These are phyloP conservation scores for Aspergillus puulaauensis DNA, from an alignment of 2,329 filamentous ascomycete species.

Conservation along the genomic window DNA sequence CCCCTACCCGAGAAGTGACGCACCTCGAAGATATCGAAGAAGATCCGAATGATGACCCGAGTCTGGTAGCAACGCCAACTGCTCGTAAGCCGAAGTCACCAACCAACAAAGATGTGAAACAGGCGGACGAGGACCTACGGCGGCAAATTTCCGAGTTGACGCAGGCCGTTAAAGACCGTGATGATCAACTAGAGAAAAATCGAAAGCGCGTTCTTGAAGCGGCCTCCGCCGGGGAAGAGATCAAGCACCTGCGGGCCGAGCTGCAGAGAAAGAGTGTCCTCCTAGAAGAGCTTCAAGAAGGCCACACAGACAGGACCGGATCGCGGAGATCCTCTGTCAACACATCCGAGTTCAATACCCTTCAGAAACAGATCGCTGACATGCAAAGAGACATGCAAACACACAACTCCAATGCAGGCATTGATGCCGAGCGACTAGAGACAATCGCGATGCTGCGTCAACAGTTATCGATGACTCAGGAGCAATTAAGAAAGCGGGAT, in stretches of 20 bases:
- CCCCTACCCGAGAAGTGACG: conserved; percentile 29
- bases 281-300: conserved; percentile 28
- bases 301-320: conserved; percentile 21
- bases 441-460: conserved; percentile 33
- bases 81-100: conserved; percentile 22
- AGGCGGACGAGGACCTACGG: conserved; percentile 25
- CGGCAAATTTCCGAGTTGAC: conserved; percentile 33
- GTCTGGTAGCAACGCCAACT: conserved; percentile 26
- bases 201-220: conserved; percentile 34
- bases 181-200: conserved; percentile 35
- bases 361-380: conserved; percentile 32
- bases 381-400: conserved; percentile 33
- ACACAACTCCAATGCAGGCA: conserved; percentile 19
- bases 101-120: conserved; percentile 16
- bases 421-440: conserved; percentile 31
- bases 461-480: conserved; percentile 31
- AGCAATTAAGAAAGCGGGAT: conserved; percentile 37
- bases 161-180: conserved; percentile 31
- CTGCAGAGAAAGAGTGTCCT: conserved; percentile 32
- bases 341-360: conserved; percentile 20
- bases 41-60: conserved; percentile 21
- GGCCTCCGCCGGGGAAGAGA: conserved; percentile 38
- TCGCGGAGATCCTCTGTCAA: conserved; percentile 29
- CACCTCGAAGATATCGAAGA: conserved; percentile 40
- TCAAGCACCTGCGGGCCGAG: conserved; percentile 39